Percentiles rank a stretch among this genome's conserved stretches.
Evolutionary conservation across 176 grass and related monocot genomes (phyloP).

Genomic region (Luzula sylvatica): DNA sequence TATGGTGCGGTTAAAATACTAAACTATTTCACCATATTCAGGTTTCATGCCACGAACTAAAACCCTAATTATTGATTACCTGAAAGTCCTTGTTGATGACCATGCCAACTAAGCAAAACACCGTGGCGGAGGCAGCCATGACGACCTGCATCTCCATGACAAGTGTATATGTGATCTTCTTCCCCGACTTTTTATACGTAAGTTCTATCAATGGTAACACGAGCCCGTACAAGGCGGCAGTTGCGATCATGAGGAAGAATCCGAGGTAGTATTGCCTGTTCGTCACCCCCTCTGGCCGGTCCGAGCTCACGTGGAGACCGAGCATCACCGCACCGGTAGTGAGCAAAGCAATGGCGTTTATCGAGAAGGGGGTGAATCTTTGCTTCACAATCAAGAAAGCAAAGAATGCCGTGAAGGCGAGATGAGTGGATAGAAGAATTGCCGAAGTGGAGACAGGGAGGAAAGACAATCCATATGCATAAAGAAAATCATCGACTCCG

Average conservation of each 20-base stretch:
- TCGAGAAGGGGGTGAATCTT: conserved; percentile 13
- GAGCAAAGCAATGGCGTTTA: conserved; percentile 37
- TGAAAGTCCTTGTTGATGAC: conserved; percentile 13
- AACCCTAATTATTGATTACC: too few relatives aligned
- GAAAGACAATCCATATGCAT: conserved; percentile 34
- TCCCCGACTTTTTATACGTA: conserved; percentile 23
- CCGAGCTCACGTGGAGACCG: background rate
- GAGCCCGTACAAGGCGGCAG: conserved; percentile 28
- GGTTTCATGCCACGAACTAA: too few relatives aligned
- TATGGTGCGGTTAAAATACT: too few relatives aligned
- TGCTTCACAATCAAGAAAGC: conserved; percentile 24
- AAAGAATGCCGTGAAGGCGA: conserved; percentile 34
- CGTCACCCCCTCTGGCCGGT: background rate
- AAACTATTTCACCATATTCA: too few relatives aligned
- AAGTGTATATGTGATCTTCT: conserved; percentile 22
- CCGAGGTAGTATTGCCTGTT: conserved; percentile 20
- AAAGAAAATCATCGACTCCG: conserved; percentile 39
- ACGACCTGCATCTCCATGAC: conserved; percentile 41
- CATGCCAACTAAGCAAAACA: conserved; percentile 22
- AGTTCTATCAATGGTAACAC: conserved; percentile 32
- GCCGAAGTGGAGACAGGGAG: conserved; percentile 37
- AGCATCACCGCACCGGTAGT: conserved; percentile 23
- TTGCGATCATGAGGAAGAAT: conserved; percentile 27
- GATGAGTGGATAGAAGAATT: conserved; percentile 41
- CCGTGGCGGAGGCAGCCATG: conserved; percentile 34